Base-by-base conservation (phyloP, 805 yeast genomes). In the Naumovozyma castellii region DNA sequence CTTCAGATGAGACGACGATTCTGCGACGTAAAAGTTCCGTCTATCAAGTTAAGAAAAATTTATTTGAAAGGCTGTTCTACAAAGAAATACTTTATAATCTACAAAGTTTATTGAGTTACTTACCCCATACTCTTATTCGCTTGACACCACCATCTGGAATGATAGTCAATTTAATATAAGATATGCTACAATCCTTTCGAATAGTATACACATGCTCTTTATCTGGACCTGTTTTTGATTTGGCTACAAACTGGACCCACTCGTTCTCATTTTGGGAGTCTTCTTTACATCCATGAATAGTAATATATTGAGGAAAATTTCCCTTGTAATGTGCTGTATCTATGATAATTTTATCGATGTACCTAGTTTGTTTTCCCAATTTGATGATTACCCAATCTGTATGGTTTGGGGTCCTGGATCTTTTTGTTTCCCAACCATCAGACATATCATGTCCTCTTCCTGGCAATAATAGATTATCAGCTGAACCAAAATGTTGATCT, bases 91-190 rank as follows among this genome's bases (percentile, higher is more conserved):
- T n/a, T n/a, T n/a, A n/a, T 22, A 22, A 6, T 22, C 27, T 22
- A 22, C 27, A 22, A 6, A 10, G 27, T 22, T 10, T 10, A 22
- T 22, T 22, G 27, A 6, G 27, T 41, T 43, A 57, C 31, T 37
- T 32, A 6, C 97, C 97, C 53, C 76, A 74, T 19, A 88, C 92
- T 48, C 95, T 75, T 30, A 90, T 65, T 59, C 98, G 75, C 69
- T 90, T 90, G 41, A 87, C 85, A 44, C 98, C 98, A 37, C 98
- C 98, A 57, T 90, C 98, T 17, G 98, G 98, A 48, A 87, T 82
- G 60, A 90, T 81, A 8, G 84, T 76, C 49, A 90, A 61, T 53
- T 78, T 76, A 22, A 87, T 84, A 58, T 87, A 95, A 8, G 87
- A 73, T 51, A 60, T 75, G 1, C 61, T 54, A 14, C 68, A 59